Evolutionary conservation across 331 rosid species (phyloP), one percentile per base, ranked within the genome.

Genomic region (Saraca asoca): DNA sequence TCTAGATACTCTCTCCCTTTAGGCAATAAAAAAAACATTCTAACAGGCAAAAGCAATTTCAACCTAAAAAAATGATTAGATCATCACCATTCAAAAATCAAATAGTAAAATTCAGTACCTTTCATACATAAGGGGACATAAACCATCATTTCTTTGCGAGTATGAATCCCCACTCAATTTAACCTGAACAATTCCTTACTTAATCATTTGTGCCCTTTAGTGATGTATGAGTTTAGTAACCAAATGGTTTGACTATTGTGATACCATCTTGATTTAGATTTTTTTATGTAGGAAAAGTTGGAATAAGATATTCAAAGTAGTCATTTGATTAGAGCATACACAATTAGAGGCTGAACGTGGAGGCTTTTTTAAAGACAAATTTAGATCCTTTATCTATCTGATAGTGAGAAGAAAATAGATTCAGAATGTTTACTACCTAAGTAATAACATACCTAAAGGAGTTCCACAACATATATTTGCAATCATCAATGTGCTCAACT

Each of bases 391-490:
- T 19, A 6, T 41, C 31, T 52, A 14, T 52, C 18, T 54, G 55
- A 12, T n/a, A 3, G 38, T 14, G 19, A 16, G 37, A 42, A 37
- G 18, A 5, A 15, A 58, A 12, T 5, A 37, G 35, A 20, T 9
- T 31, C 12, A 10, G 10, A 33, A 20, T 56, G 46, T 24, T 64
- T 44, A n/a, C 19, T 48, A 33, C 18, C 52, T 34, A 17, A 20
- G 12, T 41, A 72, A 62, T 38, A 71, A 17, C n/a, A 65, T 85
- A 94, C 99, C 99, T 76, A 97, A 97, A 50, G 99, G 99, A 44
- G 99, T 90, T 19, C 99, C 95, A 50, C 99, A 90, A 74, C 99
- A 94, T 97, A 94, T 94, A 65, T 70, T 94, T 94, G 61, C 91
- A 95, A n/a, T 94, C 99, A 60, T 94, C 95, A 41, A 94, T 94